Evolutionary conservation across 2,329 filamentous ascomycete species (phyloP), one percentile per base, ranked within the genome.

Genomic region (Sporothrix dimorphospora): DNA sequence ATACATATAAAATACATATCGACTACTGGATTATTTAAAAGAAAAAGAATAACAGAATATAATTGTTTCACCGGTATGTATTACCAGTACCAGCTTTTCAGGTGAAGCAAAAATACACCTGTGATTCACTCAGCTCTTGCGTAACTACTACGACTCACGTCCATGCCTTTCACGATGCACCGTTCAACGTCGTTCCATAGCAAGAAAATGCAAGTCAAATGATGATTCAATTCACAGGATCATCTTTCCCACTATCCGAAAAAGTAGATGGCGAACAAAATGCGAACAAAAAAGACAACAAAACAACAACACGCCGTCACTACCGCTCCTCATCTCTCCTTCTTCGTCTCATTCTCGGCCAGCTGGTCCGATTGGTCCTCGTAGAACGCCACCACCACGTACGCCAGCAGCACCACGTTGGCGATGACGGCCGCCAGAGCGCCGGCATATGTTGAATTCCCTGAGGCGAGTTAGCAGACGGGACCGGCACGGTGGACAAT

Each of bases 341-440:
- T 89, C 81, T 87, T 88, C 69, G 77, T 80, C 70, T 85, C 78
- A 76, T 82, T 76, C 30, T 40, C 67, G 8, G 47, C 53, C 83
- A 84, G 73, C 75, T 82, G 81, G 21, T 87, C 85, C 2, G 83
- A 82, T 76, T 88, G 83, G 78, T 98, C 96, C 80, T 99, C 96
- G 74, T 87, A 90, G 88, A 97, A 94, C 4, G 96, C 96, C 24
- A 97, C 93, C 72, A 98, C 83, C 57, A 98, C 89, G 81, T 98
- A 99, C n/a, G 87, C 90, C 72, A 98, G 88, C 68, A 99, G 84
- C 3, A 99, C 94, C 1, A 97, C 88, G 77, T 99, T 99, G 14
- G 96, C 96, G 80, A 97, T 90, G 68, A 98, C 83, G 24, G 96
- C 96, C 1, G 96, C 96, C 45, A 92, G 84, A 0, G 89, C 94